Evolutionary conservation across 495 filamentous ascomycete genomes (phyloP).

Genomic region (Apodospora peruviana): DNA sequence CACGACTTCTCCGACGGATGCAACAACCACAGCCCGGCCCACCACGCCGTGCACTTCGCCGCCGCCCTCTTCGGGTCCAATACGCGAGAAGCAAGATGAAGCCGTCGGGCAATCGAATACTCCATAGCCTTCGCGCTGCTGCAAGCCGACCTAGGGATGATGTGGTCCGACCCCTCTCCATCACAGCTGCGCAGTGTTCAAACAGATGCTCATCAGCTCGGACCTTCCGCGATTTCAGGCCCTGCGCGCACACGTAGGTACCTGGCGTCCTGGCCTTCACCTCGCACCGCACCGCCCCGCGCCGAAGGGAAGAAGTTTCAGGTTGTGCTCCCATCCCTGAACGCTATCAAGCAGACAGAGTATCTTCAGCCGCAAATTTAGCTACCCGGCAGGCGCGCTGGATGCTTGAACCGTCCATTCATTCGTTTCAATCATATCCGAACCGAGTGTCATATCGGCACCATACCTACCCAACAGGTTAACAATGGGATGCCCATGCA

Average conservation of each 20-base stretch:
- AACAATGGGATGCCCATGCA: too few relatives aligned
- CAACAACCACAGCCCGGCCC: conserved; percentile 20
- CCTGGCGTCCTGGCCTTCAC: conserved; percentile 15
- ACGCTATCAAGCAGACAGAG: too few relatives aligned
- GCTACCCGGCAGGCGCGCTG: too few relatives aligned
- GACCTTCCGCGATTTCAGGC: conserved; percentile 15
- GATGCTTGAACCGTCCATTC: too few relatives aligned
- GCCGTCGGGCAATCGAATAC: conserved; percentile 10
- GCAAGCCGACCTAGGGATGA: conserved; percentile 11
- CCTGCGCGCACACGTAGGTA: conserved; percentile 20
- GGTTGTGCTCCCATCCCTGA: too few relatives aligned
- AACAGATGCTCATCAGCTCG: conserved; percentile 11
- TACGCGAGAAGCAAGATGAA: conserved; percentile 5
- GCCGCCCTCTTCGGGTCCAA: conserved; percentile 5
- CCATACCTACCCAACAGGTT: too few relatives aligned
- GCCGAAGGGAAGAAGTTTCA: background rate
- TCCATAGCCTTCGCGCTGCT: conserved; percentile 16
- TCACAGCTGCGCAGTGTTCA: conserved; percentile 8
- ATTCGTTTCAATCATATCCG: too few relatives aligned
- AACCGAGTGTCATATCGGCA: too few relatives aligned
- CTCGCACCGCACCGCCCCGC: too few relatives aligned
- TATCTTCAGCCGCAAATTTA: too few relatives aligned
- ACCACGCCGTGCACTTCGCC: conserved; percentile 15
- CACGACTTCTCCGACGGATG: conserved; percentile 22
- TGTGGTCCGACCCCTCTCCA: background rate